Conservation (phyloP, 192 early-diverging fungal genomes). For the Piromyces sp. region DNA sequence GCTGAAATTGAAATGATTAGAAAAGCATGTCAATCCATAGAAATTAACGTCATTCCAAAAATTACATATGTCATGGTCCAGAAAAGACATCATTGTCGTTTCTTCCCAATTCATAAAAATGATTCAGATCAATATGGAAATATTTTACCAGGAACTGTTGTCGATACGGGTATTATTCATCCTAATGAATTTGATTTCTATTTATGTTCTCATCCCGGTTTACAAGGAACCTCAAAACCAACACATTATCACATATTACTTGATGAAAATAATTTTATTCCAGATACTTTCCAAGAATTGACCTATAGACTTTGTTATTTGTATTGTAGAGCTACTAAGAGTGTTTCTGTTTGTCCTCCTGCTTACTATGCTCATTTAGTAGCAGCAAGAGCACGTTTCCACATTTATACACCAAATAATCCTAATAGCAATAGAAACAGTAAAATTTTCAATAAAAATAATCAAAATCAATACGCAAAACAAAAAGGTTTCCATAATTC, state of each 20-base stretch:
- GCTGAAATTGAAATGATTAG: slow-evolving; percentile 27
- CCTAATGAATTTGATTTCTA: slow-evolving; percentile 77
- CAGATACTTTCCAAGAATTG: slow-evolving; percentile 65
- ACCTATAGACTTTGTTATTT: slow-evolving; percentile 80
- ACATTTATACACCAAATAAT: background rate
- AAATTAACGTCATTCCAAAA: slow-evolving; percentile 6
- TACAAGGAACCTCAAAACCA: slow-evolving; percentile 84
- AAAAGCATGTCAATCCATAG: slow-evolving; percentile 10
- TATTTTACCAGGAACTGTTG: slow-evolving; percentile 60
- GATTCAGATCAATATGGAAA: slow-evolving; percentile 41
- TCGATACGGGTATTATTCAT: slow-evolving; percentile 30
- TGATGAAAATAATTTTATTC: slow-evolving; percentile 65
- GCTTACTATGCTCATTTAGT: slow-evolving; percentile 91
- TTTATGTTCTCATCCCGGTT: slow-evolving; percentile 65
- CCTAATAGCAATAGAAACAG: background rate
- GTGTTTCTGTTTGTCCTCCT: slow-evolving; percentile 72
- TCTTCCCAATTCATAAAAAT: slow-evolving; percentile 44
- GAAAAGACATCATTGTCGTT: slow-evolving; percentile 35
- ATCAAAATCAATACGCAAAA: background rate
- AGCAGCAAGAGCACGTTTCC: slow-evolving; percentile 12
- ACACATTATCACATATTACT: slow-evolving; percentile 78
- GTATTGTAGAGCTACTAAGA: slow-evolving; percentile 71
- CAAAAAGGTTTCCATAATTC: background rate
- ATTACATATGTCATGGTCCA: slow-evolving; percentile 35
- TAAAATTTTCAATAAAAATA: background rate